Evolutionary conservation across 306 rosid species (phyloP).

Genomic region (Rosa chinensis): DNA sequence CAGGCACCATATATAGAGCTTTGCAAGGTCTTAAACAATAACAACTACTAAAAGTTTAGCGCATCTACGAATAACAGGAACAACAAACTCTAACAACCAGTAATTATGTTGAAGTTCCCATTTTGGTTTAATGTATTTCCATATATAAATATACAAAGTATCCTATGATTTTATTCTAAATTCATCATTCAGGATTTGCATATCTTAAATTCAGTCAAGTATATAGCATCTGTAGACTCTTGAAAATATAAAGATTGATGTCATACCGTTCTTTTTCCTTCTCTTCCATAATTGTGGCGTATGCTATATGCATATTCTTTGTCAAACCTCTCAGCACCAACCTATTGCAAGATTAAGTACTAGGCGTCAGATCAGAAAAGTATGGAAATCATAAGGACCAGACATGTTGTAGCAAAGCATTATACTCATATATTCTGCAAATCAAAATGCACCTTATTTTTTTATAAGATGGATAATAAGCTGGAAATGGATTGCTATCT

Average conservation of each 20-base stretch:
- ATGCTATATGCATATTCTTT: slow-evolving; percentile 82
- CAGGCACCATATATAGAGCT: background rate
- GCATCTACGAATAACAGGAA: slow-evolving; percentile 5
- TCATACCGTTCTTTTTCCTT: slow-evolving; percentile 93
- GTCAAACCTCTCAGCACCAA: slow-evolving; percentile 93
- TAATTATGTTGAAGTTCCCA: background rate
- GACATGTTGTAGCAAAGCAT: background rate
- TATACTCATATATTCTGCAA: background rate
- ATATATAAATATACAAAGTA: background rate
- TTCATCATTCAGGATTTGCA: slow-evolving; percentile 3
- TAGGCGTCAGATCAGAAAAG: slow-evolving; percentile 16
- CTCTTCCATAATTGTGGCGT: slow-evolving; percentile 89
- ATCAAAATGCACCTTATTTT: background rate
- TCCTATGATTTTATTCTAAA: slow-evolving; percentile 2
- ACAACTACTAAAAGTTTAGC: background rate
- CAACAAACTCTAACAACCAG: slow-evolving; percentile 12
- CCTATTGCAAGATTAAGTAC: slow-evolving; percentile 46
- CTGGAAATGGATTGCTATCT: background rate
- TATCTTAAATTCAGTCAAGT: background rate
- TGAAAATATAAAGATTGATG: slow-evolving; percentile 17
- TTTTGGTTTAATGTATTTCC: background rate
- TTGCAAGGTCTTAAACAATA: background rate
- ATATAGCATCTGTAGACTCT: background rate
- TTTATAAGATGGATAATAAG: background rate
- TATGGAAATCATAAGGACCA: slow-evolving; percentile 21